Percentiles rank a stretch among this genome's conserved stretches.
phyloP scores from a whole-genome alignment of 441 rosid genomes.

The Populus hybrid region DNA sequence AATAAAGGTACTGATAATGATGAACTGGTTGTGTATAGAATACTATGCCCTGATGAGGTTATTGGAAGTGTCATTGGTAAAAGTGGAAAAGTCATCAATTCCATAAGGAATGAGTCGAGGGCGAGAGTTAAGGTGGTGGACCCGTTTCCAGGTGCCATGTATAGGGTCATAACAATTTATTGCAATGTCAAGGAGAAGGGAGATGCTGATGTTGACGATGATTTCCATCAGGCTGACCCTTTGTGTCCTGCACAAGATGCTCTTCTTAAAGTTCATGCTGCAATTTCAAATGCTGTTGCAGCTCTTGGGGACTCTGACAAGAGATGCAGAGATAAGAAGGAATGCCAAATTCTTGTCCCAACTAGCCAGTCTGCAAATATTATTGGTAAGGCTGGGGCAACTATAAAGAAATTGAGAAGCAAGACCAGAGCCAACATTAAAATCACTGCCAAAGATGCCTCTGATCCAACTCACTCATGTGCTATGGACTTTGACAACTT shows the following conservation, averaged over 20 bases:
- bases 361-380: constrained; percentile 90
- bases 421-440: constrained; percentile 66
- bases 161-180: constrained; percentile 73
- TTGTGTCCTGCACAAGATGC: constrained; percentile 92
- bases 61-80: constrained; percentile 98
- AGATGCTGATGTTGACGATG: constrained; percentile 65
- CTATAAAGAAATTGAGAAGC: constrained; percentile 73
- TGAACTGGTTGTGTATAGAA: constrained; percentile 75
- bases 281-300: constrained; percentile 59
- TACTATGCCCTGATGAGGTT: constrained; percentile 81
- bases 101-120: constrained; percentile 84
- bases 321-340: constrained; percentile 56
- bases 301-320: constrained; percentile 47
- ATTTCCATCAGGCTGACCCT: constrained; percentile 44
- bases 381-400: constrained; percentile 85
- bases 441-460: constrained; percentile 67
- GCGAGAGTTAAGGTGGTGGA: constrained; percentile 92
- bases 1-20: constrained; percentile 39
- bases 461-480: constrained; percentile 84
- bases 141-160: constrained; percentile 71
- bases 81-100: constrained; percentile 81
- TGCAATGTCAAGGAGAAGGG: constrained; percentile 70
- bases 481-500: constrained; percentile 95
- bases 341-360: constrained; percentile 82
- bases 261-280: constrained; percentile 70